A percentile compares a stretch with the other conserved stretches of the same genome.
Conservation (phyloP, 2,329 filamentous ascomycete genomes). For the Sphaerulina populicola region DNA sequence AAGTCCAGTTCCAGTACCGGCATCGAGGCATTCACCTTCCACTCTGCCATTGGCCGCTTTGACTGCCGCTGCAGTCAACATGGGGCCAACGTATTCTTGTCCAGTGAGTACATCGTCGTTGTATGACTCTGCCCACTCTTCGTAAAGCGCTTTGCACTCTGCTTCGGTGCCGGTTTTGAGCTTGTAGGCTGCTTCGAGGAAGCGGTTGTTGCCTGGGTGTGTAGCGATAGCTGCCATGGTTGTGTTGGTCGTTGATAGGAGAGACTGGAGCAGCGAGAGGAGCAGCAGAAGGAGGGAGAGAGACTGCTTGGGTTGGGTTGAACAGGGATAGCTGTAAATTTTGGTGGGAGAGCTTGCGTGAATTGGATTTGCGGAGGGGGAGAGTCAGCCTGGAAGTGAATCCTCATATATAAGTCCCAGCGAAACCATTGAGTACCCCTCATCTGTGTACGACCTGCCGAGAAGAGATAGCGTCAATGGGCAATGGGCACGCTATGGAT, state of each 20-base stretch:
- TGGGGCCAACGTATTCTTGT: conserved; percentile 38
- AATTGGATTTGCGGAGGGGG: not conserved
- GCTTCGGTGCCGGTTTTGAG: conserved; percentile 9
- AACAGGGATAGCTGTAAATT: not conserved
- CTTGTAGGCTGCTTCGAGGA: conserved; percentile 12
- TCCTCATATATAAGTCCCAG: not conserved
- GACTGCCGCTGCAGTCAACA: conserved; percentile 12
- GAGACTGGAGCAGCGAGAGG: not conserved
- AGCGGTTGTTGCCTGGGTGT: conserved; percentile 7
- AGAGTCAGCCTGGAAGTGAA: not conserved
- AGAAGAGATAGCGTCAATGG: not conserved
- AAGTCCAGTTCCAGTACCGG: conserved; percentile 27
- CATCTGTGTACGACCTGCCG: conserved; percentile 1
- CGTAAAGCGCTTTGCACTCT: conserved; percentile 32
- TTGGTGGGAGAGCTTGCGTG: too few relatives aligned
- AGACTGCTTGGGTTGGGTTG: too few relatives aligned
- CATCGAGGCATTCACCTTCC: conserved; percentile 12
- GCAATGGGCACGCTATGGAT: conserved; percentile 1
- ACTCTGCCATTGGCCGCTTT: conserved; percentile 11
- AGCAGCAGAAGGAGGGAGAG: too few relatives aligned
- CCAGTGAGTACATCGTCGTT: conserved; percentile 35
- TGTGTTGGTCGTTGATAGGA: not conserved
- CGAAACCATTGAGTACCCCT: conserved; percentile 2
- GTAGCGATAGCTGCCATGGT: conserved; percentile 5
- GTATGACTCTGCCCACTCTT: conserved; percentile 43